Evolutionary conservation across 1,284 basidiomycete species (phyloP).

Genomic region (Fistulina hepatica): DNA sequence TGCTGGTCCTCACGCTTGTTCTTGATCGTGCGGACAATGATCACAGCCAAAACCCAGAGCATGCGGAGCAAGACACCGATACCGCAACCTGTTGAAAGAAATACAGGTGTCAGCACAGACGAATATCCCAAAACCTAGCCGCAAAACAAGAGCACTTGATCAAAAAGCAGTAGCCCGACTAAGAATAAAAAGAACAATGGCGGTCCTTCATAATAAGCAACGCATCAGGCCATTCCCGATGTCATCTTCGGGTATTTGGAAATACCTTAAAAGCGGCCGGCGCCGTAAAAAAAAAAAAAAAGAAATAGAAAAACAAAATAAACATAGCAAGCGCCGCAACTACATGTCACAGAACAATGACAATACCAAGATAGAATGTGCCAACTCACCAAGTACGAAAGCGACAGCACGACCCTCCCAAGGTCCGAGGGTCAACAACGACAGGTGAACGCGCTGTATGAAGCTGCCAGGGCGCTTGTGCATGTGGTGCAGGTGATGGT

Average conservation of each 20-base stretch:
- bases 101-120: no score
- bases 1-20: slow-evolving; percentile 30
- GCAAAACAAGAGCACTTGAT: no score
- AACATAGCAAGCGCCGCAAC: background rate
- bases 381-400: slow-evolving; percentile 59
- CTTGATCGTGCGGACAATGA: slow-evolving; percentile 44
- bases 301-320: slow-evolving; percentile 6
- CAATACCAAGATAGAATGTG: slow-evolving; percentile 1
- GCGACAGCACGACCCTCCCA: slow-evolving; percentile 73
- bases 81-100: slow-evolving; percentile 47
- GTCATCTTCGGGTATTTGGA: no score
- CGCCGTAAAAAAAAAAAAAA: no score
- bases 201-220: background rate
- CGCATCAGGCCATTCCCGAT: no score
- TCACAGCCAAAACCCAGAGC: slow-evolving; percentile 57
- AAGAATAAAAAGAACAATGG: background rate
- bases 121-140: no score
- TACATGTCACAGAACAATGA: background rate
- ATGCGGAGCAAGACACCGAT: slow-evolving; percentile 69
- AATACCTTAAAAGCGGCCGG: no score
- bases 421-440: slow-evolving; percentile 57
- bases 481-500: slow-evolving; percentile 23
- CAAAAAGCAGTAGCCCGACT: no score
- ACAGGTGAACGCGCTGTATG: slow-evolving; percentile 46
- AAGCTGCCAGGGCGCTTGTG: slow-evolving; percentile 29